phyloP scores from a whole-genome alignment of 1,284 basidiomycete genomes.

The Apiotrichum mycotoxinovorans region DNA sequence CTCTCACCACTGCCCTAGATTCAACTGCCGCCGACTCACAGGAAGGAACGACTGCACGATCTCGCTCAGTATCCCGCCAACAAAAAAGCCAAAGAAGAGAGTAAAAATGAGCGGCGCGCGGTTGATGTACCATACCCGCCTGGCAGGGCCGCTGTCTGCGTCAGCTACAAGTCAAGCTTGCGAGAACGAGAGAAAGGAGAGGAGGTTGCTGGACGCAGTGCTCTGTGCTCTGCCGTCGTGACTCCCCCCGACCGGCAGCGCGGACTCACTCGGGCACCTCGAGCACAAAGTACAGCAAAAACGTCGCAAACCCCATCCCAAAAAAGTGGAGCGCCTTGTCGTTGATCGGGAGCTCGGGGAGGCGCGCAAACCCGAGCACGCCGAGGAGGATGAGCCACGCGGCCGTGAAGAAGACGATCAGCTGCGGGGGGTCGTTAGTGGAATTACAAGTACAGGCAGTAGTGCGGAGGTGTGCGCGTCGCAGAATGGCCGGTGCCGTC shows the following conservation, averaged over 20 bases:
- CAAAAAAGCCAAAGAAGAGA: constrained; percentile 37
- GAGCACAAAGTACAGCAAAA: constrained; percentile 46
- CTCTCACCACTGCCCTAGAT: too few species aligned
- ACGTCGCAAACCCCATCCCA: constrained; percentile 48
- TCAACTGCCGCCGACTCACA: too few species aligned
- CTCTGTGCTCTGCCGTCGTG: too few species aligned
- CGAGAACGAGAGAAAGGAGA: too few species aligned
- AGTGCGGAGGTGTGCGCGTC: background rate
- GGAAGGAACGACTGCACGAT: constrained; percentile 46
- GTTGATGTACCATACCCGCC: constrained; percentile 48
- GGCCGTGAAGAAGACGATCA: constrained; percentile 43
- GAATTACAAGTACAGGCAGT: background rate
- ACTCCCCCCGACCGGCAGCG: too few species aligned
- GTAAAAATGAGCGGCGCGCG: constrained; percentile 45
- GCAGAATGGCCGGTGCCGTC: too few species aligned
- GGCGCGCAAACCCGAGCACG: constrained; percentile 45
- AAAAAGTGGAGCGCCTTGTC: constrained; percentile 51
- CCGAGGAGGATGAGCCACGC: constrained; percentile 46
- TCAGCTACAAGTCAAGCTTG: background rate
- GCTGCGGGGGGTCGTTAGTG: constrained; percentile 27
- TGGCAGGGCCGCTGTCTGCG: constrained; percentile 30
- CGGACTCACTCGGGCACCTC: constrained; percentile 46
- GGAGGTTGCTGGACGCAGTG: too few species aligned
- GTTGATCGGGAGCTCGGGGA: constrained; percentile 44
- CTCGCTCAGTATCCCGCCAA: constrained; percentile 46